Conservation (phyloP, 2,329 filamentous ascomycete genomes). For the Colletotrichum noveboracense region DNA sequence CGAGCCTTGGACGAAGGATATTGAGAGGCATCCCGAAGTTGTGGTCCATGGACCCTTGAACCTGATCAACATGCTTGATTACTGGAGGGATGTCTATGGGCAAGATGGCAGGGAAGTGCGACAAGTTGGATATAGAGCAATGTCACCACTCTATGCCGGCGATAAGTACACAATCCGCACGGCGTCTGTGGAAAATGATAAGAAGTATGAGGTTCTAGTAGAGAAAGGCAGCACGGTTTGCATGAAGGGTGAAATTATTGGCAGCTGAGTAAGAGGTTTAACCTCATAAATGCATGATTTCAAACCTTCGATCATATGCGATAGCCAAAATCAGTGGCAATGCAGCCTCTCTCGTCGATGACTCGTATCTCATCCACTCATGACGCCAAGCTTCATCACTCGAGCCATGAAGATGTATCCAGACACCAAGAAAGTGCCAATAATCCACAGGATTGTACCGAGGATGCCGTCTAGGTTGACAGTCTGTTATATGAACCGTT, state of each 20-base stretch:
- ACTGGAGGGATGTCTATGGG: conserved; percentile 62
- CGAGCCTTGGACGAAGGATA: conserved; percentile 63
- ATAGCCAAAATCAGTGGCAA: not conserved
- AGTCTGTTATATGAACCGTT: not conserved
- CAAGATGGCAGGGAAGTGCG: conserved; percentile 7
- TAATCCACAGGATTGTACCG: not conserved
- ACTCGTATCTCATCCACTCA: not conserved
- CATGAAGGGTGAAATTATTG: conserved; percentile 36
- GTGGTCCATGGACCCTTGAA: conserved; percentile 85
- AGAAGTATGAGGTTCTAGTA: conserved; percentile 51
- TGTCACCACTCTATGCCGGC: conserved; percentile 73
- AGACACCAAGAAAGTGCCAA: not conserved
- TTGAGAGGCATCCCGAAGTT: conserved; percentile 73
- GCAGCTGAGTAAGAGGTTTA: not conserved
- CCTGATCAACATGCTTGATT: conserved; percentile 73
- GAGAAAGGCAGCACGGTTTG: conserved; percentile 42
- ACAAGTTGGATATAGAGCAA: conserved; percentile 68
- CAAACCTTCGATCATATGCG: not conserved
- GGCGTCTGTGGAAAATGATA: conserved; percentile 39
- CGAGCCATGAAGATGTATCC: not conserved
- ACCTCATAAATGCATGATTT: not conserved
- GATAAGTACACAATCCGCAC: conserved; percentile 69
- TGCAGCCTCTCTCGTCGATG: not conserved
- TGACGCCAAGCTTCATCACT: not conserved
- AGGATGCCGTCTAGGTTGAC: not conserved